Conservation (phyloP, 2,329 filamentous ascomycete species). For the Trichoderma simmonsii region DNA sequence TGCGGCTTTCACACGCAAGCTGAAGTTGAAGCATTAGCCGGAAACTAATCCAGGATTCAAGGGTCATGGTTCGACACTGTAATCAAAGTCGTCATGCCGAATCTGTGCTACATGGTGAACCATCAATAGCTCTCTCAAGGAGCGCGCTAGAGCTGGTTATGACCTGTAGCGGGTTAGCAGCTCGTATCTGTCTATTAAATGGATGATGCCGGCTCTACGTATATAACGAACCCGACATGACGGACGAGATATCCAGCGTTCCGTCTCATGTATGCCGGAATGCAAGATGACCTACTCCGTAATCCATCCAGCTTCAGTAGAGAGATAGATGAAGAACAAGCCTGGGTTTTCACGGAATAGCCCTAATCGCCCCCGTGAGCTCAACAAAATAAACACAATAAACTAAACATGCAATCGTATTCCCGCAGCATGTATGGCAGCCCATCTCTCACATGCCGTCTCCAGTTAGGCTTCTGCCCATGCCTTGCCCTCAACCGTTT, state of each 20-base stretch:
- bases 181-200: background rate
- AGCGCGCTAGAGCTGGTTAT: background rate
- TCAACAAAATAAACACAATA: background rate
- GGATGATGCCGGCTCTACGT: background rate
- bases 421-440: background rate
- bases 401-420: background rate
- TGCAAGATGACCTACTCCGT: background rate
- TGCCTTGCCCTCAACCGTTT: background rate
- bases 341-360: background rate
- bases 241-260: background rate
- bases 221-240: background rate
- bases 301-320: background rate
- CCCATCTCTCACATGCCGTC: background rate
- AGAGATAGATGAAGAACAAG: background rate
- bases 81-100: background rate
- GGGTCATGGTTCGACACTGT: background rate
- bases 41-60: slow-evolving; percentile 1
- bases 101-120: background rate
- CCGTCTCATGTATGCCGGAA: background rate
- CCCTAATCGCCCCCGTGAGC: background rate
- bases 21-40: background rate
- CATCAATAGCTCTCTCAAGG: background rate
- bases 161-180: background rate
- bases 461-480: slow-evolving; percentile 2
- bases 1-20: background rate